Conservation (phyloP, 345 rosid species). For the Aethionema arabicum region DNA sequence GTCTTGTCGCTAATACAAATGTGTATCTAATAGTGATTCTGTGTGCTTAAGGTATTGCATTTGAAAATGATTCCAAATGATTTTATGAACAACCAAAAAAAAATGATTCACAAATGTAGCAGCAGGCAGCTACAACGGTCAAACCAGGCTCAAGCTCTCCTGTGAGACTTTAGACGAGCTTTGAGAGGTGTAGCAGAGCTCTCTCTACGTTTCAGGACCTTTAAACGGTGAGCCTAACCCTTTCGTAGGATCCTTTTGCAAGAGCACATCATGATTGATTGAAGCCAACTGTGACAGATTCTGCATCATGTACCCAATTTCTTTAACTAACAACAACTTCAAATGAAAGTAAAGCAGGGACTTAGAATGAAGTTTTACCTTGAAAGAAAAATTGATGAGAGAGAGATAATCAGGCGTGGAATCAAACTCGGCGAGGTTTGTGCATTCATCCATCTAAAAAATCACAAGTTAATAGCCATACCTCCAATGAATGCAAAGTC, state of each 20-base stretch:
- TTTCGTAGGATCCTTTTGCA: slow-evolving; percentile 64
- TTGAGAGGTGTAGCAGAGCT: slow-evolving; percentile 33
- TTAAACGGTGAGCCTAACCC: slow-evolving; percentile 49
- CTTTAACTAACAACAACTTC: slow-evolving; percentile 7
- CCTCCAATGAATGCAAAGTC: slow-evolving; percentile 4
- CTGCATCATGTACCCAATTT: slow-evolving; percentile 40
- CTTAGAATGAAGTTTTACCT: slow-evolving; percentile 43
- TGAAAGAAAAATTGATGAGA: slow-evolving; percentile 70
- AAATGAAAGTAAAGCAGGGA: neutral
- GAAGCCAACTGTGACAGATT: slow-evolving; percentile 79
- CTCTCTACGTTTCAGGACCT: slow-evolving; percentile 38
- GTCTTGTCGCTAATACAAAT: slow-evolving; percentile 2
- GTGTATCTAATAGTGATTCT: slow-evolving; percentile 8
- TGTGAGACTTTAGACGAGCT: slow-evolving; percentile 15
- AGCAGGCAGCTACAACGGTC: slow-evolving; percentile 37
- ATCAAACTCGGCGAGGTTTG: slow-evolving; percentile 55
- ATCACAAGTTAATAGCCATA: slow-evolving; percentile 5
- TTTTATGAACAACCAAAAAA: slow-evolving; percentile 19
- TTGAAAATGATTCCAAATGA: slow-evolving; percentile 33
- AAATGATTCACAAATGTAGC: slow-evolving; percentile 24
- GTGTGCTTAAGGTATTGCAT: slow-evolving; percentile 10
- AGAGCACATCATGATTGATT: slow-evolving; percentile 67
- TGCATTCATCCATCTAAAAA: slow-evolving; percentile 62
- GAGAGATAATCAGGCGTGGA: slow-evolving; percentile 61
- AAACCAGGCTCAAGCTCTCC: slow-evolving; percentile 20